phyloP scores from a whole-genome alignment of 2,329 filamentous ascomycete species.

The Hypomyces perniciosus region DNA sequence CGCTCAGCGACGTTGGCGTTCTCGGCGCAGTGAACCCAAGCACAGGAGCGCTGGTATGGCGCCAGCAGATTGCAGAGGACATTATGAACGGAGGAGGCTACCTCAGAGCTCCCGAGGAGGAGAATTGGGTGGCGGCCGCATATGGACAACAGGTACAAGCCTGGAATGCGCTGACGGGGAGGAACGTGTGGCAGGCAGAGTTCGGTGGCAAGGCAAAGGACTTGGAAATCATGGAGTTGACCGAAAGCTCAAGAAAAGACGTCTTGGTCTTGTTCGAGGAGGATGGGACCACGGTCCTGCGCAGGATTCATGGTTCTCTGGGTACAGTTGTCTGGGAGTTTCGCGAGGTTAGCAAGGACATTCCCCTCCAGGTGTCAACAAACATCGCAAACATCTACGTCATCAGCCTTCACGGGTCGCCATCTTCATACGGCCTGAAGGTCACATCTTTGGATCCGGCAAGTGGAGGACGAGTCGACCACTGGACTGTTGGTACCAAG shows the following conservation, averaged over 20 bases:
- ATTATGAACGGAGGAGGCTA: conserved; percentile 42
- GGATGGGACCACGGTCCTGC: conserved; percentile 51
- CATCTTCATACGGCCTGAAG: conserved; percentile 69
- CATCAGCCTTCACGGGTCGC: conserved; percentile 64
- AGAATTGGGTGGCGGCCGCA: conserved; percentile 71
- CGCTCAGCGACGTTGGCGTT: conserved; percentile 75
- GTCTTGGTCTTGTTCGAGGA: conserved; percentile 63
- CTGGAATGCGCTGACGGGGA: conserved; percentile 80
- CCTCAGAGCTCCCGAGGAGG: conserved; percentile 69
- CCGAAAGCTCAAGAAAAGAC: conserved; percentile 60
- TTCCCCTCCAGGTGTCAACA: conserved; percentile 69
- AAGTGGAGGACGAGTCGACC: conserved; percentile 65
- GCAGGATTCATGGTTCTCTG: conserved; percentile 64
- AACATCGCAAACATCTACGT: conserved; percentile 68
- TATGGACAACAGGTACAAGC: conserved; percentile 63
- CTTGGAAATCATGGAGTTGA: conserved; percentile 70
- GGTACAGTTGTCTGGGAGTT: conserved; percentile 77
- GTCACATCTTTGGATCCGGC: conserved; percentile 66
- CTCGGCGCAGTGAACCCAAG: conserved; percentile 85
- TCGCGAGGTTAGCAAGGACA: conserved; percentile 60
- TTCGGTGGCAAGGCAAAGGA: conserved; percentile 57
- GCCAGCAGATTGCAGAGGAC: conserved; percentile 62
- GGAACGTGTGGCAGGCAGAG: conserved; percentile 65
- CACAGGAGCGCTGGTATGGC: conserved; percentile 79
- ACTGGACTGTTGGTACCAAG: conserved; percentile 67